Conservation (phyloP, 1,139 yeast genomes). For the Magnusiomyces suaveolens region DNA sequence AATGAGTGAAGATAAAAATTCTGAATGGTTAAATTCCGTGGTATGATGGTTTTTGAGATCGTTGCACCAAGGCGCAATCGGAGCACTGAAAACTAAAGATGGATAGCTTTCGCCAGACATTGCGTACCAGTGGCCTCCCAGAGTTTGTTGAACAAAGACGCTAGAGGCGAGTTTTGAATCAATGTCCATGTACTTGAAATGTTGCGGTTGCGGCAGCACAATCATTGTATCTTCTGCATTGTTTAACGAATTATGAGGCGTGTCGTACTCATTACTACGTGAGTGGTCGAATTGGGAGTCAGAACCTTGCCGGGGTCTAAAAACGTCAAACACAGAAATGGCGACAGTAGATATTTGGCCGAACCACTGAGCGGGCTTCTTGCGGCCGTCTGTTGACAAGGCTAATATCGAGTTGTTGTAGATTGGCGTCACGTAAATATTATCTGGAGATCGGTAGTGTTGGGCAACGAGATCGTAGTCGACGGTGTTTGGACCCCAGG, state of each 20-base stretch:
- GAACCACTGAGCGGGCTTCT: constrained; percentile 69
- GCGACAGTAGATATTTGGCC: constrained; percentile 50
- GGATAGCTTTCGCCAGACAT: constrained; percentile 72
- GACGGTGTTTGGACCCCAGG: constrained; percentile 89
- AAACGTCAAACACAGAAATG: constrained; percentile 65
- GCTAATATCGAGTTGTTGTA: constrained; percentile 46
- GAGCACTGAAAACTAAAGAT: constrained; percentile 70
- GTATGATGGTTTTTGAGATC: background rate
- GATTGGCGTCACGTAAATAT: constrained; percentile 72
- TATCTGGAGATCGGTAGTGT: constrained; percentile 42
- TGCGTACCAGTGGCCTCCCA: constrained; percentile 75
- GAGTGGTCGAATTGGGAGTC: constrained; percentile 20
- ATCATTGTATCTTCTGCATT: constrained; percentile 25
- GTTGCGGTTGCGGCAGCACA: constrained; percentile 34
- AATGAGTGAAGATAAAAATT: constrained; percentile 23
- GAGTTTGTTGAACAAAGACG: constrained; percentile 58
- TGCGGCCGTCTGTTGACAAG: constrained; percentile 53
- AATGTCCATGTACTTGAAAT: constrained; percentile 14
- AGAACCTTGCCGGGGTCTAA: constrained; percentile 25
- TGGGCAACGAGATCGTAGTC: constrained; percentile 54
- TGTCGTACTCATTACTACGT: background rate
- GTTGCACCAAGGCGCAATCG: constrained; percentile 36
- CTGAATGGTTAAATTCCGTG: background rate
- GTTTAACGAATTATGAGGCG: background rate
- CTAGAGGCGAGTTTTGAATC: constrained; percentile 27